phyloP scores from a whole-genome alignment of 208 protist genomes.

The Acanthamoeba royreba region DNA sequence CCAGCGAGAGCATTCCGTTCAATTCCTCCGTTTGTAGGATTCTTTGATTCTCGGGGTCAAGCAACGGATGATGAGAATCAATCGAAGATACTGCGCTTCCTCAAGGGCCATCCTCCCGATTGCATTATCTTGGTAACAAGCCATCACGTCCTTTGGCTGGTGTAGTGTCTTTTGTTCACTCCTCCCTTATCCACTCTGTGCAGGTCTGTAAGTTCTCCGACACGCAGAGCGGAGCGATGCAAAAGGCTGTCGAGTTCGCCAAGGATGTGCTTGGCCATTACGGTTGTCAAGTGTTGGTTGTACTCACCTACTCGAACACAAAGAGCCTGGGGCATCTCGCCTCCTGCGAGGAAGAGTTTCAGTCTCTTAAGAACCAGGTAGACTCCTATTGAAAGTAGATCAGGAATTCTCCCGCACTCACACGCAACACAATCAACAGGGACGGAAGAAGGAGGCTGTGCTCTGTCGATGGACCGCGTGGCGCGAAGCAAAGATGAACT shows the following conservation, averaged over 20 bases:
- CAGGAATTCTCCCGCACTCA: background rate
- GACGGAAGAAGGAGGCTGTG: constrained; percentile 3
- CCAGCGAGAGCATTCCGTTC: too few species aligned
- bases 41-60: constrained; percentile 24
- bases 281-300: background rate
- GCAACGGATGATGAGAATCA: background rate
- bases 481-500: background rate
- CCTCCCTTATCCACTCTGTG: too few species aligned
- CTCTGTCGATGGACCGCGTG: constrained; percentile 44
- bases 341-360: constrained; percentile 11
- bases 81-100: constrained; percentile 20
- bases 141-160: too few species aligned
- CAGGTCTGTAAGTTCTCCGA: constrained; percentile 45
- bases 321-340: constrained; percentile 25
- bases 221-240: constrained; percentile 42
- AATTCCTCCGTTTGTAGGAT: too few species aligned
- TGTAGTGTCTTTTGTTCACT: background rate
- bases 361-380: background rate
- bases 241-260: background rate
- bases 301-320: constrained; percentile 43
- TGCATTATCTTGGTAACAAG: background rate
- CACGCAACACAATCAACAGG: background rate
- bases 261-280: background rate
- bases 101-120: background rate
- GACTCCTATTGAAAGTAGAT: background rate